phyloP scores from a whole-genome alignment of 148 eudicot species.

The Rhododendron ferrugineum region DNA sequence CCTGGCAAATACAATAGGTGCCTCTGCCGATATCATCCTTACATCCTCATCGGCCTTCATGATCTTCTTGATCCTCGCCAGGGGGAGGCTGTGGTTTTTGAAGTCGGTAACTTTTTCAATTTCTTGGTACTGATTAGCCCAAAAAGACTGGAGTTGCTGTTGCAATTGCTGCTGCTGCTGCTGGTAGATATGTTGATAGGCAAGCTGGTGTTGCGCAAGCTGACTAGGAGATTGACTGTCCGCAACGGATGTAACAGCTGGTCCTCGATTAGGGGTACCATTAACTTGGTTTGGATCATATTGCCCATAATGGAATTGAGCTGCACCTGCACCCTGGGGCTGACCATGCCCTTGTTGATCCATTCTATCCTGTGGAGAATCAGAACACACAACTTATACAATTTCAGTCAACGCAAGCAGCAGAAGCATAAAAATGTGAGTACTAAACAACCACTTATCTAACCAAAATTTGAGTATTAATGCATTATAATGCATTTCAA shows the following conservation, averaged over 20 bases:
- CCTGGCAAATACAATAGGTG: conserved; percentile 69
- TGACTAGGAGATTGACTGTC: conserved; percentile 30
- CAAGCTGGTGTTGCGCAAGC: conserved; percentile 56
- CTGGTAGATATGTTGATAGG: conserved; percentile 73
- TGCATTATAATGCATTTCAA: not conserved
- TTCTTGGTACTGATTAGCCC: conserved; percentile 61
- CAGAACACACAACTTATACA: not conserved
- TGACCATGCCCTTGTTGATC: conserved; percentile 66
- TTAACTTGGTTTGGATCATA: conserved; percentile 54
- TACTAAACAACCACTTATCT: not conserved
- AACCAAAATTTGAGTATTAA: not conserved
- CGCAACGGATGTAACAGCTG: conserved; percentile 39
- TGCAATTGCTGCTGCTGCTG: conserved; percentile 77
- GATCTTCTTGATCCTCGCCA: conserved; percentile 75
- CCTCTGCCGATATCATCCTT: conserved; percentile 85
- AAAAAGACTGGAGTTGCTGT: conserved; percentile 59
- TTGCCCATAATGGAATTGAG: conserved; percentile 48
- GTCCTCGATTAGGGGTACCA: conserved; percentile 32
- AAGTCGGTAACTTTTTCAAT: conserved; percentile 67
- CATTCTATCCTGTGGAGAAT: conserved; percentile 33
- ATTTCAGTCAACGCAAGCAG: not conserved
- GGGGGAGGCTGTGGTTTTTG: conserved; percentile 76
- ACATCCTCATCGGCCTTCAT: conserved; percentile 89
- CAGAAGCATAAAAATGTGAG: not conserved
- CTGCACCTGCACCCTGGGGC: conserved; percentile 38